Evolutionary conservation across 1,284 basidiomycete genomes (phyloP).

Genomic region (Schizophyllum commune): DNA sequence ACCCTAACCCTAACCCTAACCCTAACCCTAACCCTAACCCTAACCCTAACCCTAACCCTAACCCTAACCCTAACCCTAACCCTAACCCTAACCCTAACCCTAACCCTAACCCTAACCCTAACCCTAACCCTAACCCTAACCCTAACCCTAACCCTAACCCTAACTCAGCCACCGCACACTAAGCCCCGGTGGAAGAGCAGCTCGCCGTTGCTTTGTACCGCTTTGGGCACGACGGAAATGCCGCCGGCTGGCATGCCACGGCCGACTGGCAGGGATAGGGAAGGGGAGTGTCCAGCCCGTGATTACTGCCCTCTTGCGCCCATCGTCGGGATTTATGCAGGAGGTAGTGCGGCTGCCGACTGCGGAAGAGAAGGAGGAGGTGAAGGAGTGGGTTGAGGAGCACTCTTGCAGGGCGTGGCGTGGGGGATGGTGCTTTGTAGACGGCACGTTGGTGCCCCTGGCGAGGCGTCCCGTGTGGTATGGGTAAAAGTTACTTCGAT

Average conservation of each 20-base stretch:
- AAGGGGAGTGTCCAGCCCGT: conserved; percentile 23
- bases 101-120: no score
- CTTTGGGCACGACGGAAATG: conserved; percentile 28
- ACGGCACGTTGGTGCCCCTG: conserved; percentile 30
- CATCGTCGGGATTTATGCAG: conserved; percentile 1
- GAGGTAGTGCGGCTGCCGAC: conserved; percentile 7
- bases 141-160: no score
- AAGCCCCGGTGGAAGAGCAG: conserved; percentile 20
- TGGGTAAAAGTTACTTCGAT: conserved; percentile 30
- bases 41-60: no score
- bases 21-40: no score
- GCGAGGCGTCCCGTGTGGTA: conserved; percentile 21
- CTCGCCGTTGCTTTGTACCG: conserved; percentile 25
- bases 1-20: no score
- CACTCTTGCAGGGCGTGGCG: conserved; percentile 25
- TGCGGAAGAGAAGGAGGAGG: conserved; percentile 14
- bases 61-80: no score
- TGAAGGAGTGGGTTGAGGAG: conserved; percentile 23
- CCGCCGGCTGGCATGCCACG: conserved; percentile 17
- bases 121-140: no score
- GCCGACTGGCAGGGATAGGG: conserved; percentile 21
- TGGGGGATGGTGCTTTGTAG: conserved; percentile 28
- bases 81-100: no score
- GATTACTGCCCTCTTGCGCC: conserved; percentile 9
- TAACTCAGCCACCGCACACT: not conserved